Percentiles rank a stretch among this genome's conserved stretches.
These are phyloP conservation scores for Colletotrichum orchidophilum DNA, from an alignment of 2,329 filamentous ascomycete genomes.

Conservation along the genomic window DNA sequence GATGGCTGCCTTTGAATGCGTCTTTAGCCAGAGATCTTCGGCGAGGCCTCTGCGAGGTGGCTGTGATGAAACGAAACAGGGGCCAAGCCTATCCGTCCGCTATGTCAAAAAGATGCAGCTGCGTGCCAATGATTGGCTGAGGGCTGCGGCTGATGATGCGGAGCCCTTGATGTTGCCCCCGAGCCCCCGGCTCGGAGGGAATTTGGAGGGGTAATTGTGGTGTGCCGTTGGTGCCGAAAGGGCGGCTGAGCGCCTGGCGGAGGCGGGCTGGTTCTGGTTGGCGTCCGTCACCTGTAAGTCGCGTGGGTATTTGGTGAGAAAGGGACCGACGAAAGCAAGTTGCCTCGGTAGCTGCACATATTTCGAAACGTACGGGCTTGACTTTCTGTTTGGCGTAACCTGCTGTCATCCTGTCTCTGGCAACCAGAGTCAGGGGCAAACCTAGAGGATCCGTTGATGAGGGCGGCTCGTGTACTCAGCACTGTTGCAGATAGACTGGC, in stretches of 20 bases:
- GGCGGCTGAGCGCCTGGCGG: conserved; percentile 5
- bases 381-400: not conserved
- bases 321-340: not conserved
- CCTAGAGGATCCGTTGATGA: conserved; percentile 1
- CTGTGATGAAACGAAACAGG: conserved; percentile 35
- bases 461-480: conserved; percentile 3
- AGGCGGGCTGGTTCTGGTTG: conserved; percentile 6
- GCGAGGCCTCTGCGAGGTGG: conserved; percentile 26
- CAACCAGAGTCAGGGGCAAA: conserved; percentile 8
- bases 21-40: conserved; percentile 21
- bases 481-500: conserved; percentile 26
- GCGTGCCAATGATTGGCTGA: conserved; percentile 21
- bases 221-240: conserved; percentile 25
- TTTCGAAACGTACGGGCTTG: conserved; percentile 8
- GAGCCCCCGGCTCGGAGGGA: conserved; percentile 5
- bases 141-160: conserved; percentile 26
- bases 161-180: not conserved
- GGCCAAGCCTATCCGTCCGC: conserved; percentile 21
- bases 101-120: conserved; percentile 29
- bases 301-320: not conserved
- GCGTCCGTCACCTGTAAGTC: not conserved
- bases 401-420: conserved; percentile 20
- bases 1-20: not conserved
- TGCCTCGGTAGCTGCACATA: not conserved
- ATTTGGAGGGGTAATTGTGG: not conserved